Evolutionary conservation across 2,329 filamentous ascomycete species (phyloP), one percentile per base, ranked within the genome.

Genomic region (Pseudocercospora macadamiae): DNA sequence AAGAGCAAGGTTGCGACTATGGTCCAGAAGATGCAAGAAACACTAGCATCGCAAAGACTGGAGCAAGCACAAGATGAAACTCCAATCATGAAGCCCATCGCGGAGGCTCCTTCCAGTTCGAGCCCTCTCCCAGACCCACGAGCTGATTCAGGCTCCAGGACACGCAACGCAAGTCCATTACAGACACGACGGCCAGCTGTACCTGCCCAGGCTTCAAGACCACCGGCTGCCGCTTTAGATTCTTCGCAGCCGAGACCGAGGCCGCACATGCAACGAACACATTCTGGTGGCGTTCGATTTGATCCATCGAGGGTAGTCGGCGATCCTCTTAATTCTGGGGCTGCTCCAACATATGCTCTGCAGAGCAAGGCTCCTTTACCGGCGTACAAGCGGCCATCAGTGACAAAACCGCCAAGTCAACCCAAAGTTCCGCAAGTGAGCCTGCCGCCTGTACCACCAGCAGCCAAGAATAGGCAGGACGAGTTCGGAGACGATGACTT

Each of bases 401-500:
- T 71, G 8, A 64, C 55, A 26, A 54, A 64, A 12, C 59, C 57
- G 14, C 58, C 64, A 4, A 70, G 65, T 54, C 60, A 54, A 23
- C 59, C 57, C 4, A 64, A 58, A 51, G 60, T 59, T 6, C 45
- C 52, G 36, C 60, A 55, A 28, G 26, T 60, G 2, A 34, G 37
- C 6, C 42, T 60, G n/a, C 58, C 54, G 23, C 54, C 58, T 18
- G 30, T 42, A 9, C 26, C 54, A 14, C 48, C 48, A 37, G 39
- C 53, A 21, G 59, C 65, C 21, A 48, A 66, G 54, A 65, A 65
- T 18, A 65, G 68, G 8, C 61, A 64, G 34, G 79, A 80, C 53
- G 79, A 81, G 32, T 80, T 80, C 66, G 78, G 67, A 5, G 74
- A 79, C 55, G 79, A 79, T 26, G 63, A 61, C 32, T 76, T 79